Base-by-base conservation (phyloP, 192 early-diverging fungal species). In the Coemansia sp. region DNA sequence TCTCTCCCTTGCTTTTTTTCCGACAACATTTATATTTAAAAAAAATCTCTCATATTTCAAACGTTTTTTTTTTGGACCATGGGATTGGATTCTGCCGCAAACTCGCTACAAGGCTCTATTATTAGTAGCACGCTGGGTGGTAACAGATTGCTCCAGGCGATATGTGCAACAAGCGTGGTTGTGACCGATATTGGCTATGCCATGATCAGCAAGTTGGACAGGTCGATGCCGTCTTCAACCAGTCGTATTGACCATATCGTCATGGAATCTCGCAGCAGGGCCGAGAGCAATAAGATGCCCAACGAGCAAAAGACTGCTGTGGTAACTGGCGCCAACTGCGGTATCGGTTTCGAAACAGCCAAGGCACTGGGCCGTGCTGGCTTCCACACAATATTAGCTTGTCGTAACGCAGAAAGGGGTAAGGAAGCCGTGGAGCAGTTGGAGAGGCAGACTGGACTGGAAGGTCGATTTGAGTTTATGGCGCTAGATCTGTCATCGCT, bases 281-380 rank as follows among this genome's bases (percentile, higher is more conserved):
- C 57, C 4, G 21, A 55, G 35, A 30, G 44, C 26, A 40, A 42
- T 8, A 40, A 35, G 16, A 26, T 11, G 13, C 33, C 30, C 23
- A 68, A 61, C 14, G 69, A 64, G 37, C 19, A 70, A 23, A 70
- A 70, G 37, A 59, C 39, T n/a, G 69, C 69, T n/a, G 63, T 70
- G 3, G 57, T 70, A 16, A 70, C 69, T 33, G 87, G 87, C n/a
- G 87, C 86, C 16, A 87, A 88, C 69, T 57, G 70, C 17, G 87
- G 87, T 6, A 72, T 87, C 16, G 87, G 87, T 14, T 82, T 64
- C 30, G 82, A 84, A 42, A 85, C 81, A 2, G 76, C 80, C 64
- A 81, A 82, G 53, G 84, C 77, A 1, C 64, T 88, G 11, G 78
- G 78, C 13, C 67, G 80, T 6, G 84, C 84, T 30, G 86, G 84